phyloP scores from a whole-genome alignment of 139 green algal species.

The Microglena sp. region DNA sequence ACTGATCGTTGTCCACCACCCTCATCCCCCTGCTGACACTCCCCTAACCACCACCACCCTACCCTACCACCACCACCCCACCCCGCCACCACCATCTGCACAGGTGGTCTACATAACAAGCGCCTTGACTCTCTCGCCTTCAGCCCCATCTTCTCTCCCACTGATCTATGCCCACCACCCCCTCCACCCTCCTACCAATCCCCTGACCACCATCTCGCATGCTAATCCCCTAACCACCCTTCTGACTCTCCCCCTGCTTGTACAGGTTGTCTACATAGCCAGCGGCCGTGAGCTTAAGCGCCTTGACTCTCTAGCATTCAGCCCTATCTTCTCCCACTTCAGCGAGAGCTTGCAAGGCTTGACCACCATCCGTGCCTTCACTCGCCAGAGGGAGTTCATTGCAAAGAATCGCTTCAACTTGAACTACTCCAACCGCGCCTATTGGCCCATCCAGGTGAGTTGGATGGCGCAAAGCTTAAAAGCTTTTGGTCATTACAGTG shows the following conservation, averaged over 20 bases:
- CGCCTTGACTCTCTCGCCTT: conserved; percentile 68
- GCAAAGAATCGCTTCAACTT: conserved; percentile 17
- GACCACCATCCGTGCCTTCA: conserved; percentile 73
- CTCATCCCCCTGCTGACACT: neutral
- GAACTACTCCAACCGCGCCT: conserved; percentile 29
- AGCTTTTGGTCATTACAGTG: too few species aligned
- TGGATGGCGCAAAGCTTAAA: too few species aligned
- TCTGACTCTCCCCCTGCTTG: too few species aligned
- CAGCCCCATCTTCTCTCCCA: conserved; percentile 63
- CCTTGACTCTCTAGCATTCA: conserved; percentile 68
- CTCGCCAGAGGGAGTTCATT: conserved; percentile 43
- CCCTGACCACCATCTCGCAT: too few species aligned
- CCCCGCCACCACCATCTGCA: neutral
- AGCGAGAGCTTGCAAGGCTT: conserved; percentile 61
- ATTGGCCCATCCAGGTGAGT: conserved; percentile 34
- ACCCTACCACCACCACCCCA: neutral
- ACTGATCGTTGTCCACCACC: too few species aligned
- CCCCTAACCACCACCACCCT: neutral
- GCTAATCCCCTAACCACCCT: too few species aligned
- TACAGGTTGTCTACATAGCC: conserved; percentile 61
- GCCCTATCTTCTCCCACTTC: conserved; percentile 73
- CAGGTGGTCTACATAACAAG: conserved; percentile 34
- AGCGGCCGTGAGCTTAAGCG: conserved; percentile 77
- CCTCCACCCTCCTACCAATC: neutral
- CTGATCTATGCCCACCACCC: too few species aligned